Conservation (phyloP, 2,329 filamentous ascomycete genomes). For the Neonectria punicea region DNA sequence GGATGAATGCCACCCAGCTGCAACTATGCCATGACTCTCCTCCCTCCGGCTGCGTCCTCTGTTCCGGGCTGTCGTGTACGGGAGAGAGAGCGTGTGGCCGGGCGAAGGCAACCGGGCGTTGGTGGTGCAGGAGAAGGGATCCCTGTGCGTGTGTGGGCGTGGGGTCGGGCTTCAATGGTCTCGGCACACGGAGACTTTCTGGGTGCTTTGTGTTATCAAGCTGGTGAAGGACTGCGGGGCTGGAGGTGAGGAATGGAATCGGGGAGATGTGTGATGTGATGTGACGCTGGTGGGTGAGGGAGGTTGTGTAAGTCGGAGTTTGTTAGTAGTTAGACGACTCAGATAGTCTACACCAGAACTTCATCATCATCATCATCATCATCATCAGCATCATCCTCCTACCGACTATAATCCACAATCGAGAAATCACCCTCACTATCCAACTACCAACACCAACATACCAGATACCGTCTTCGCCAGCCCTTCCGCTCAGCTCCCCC, state of each 20-base stretch:
- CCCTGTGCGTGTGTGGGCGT: slow-evolving; percentile 28
- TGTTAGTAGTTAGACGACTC: neutral
- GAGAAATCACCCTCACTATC: neutral
- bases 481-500: slow-evolving; percentile 31
- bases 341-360: neutral
- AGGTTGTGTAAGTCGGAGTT: neutral
- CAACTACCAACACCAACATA: too few relatives aligned
- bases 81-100: slow-evolving; percentile 5
- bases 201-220: neutral
- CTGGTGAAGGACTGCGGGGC: neutral
- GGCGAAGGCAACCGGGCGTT: slow-evolving; percentile 10
- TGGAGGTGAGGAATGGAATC: neutral
- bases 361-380: neutral
- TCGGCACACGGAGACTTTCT: slow-evolving; percentile 15
- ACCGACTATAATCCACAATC: neutral
- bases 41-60: too few relatives aligned
- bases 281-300: neutral
- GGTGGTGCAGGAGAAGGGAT: slow-evolving; percentile 36
- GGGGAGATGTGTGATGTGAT: neutral
- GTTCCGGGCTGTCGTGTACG: neutral
- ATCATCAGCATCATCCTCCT: neutral
- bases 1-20: neutral
- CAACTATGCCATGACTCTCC: too few relatives aligned
- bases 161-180: slow-evolving; percentile 25
- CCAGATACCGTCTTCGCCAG: neutral